Conservation (phyloP, 768 basidiomycete species). For the Rhizopogon rudus region DNA sequence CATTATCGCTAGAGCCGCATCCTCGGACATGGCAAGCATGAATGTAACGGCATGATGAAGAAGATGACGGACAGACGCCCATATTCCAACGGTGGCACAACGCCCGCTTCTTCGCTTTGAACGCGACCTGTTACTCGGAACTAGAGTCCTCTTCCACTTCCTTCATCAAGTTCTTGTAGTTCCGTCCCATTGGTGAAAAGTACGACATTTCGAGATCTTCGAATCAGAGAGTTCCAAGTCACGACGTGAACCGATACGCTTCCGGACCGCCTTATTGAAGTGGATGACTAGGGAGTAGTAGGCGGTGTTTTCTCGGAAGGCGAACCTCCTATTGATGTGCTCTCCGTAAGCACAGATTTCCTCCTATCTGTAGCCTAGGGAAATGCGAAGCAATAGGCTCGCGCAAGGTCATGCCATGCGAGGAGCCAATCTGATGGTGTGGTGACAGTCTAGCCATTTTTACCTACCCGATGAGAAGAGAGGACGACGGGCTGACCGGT, state of each 20-base stretch:
- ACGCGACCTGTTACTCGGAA: not conserved
- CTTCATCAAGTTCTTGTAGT: not conserved
- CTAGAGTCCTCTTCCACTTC: not conserved
- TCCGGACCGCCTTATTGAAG: conserved; percentile 27
- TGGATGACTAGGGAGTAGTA: conserved; percentile 20
- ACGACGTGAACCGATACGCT: conserved; percentile 13
- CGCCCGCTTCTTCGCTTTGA: not conserved
- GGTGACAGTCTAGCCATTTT: conserved; percentile 4
- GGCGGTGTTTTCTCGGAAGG: not conserved
- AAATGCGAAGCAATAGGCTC: conserved; percentile 19
- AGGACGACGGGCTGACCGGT: conserved; percentile 10
- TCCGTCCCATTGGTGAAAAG: not conserved
- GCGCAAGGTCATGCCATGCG: conserved; percentile 13
- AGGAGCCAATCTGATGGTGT: conserved; percentile 18
- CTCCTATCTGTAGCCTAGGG: conserved; percentile 16
- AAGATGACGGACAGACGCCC: not conserved
- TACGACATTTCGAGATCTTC: conserved; percentile 3
- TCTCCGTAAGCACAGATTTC: conserved; percentile 25
- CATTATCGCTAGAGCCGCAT: not conserved
- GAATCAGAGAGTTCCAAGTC: conserved; percentile 17
- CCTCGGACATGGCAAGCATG: not conserved
- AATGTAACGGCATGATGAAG: not conserved
- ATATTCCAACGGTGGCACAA: no score
- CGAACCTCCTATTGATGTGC: no score
- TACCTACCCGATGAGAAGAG: not conserved